Evolutionary conservation across 176 grass and related monocot genomes (phyloP), one percentile per base, ranked within the genome.

Genomic region (Luzula sylvatica): DNA sequence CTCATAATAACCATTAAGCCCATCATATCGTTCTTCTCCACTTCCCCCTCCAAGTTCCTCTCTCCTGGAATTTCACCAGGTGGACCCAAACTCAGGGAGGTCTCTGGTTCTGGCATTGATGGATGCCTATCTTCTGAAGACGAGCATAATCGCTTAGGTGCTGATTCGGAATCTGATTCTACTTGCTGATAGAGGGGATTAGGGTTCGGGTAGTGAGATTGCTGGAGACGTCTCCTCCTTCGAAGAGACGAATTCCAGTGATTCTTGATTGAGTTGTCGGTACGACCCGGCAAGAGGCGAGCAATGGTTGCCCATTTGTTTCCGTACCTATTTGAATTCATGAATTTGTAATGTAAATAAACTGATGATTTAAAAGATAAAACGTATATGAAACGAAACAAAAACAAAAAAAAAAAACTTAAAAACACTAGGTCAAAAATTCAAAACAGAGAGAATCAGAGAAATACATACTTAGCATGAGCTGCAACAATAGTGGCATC

Each of bases 281-380:
- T 88, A 74, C 89, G 89, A 3, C 89, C 89, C 2, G 56, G 46
- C 16, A 95, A 80, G 4, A 82, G 49, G 7, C 80, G 67, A 5
- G 89, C 89, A 75, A 95, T 95, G 46, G 83, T 88, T 26, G 89
- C 89, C 89, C 89, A 95, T 48, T 72, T 72, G 89, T 95, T 95
- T 41, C 89, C 89, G 55, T 68, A 66, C 42, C 60, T 64, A 24
- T 30, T 32, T 64, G 41, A 9, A 64, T 64, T 25, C 11, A 46
- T 44, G 2, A n/a, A 26, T 1, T 25, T 16, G 17, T 15, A 42
- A 45, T 45, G 45, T 42, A 8, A 18, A 15, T 29, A 48, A 48
- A 35, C 23, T 30, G 20, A 5, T 50, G 43, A 47, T 64, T 30
- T 7, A 11, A 48, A 64, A 35, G 30, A 35, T 35, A 35, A 35